Evolutionary conservation across 2,329 filamentous ascomycete species (phyloP), one percentile per base, ranked within the genome.

Genomic region (Colletotrichum sojae): DNA sequence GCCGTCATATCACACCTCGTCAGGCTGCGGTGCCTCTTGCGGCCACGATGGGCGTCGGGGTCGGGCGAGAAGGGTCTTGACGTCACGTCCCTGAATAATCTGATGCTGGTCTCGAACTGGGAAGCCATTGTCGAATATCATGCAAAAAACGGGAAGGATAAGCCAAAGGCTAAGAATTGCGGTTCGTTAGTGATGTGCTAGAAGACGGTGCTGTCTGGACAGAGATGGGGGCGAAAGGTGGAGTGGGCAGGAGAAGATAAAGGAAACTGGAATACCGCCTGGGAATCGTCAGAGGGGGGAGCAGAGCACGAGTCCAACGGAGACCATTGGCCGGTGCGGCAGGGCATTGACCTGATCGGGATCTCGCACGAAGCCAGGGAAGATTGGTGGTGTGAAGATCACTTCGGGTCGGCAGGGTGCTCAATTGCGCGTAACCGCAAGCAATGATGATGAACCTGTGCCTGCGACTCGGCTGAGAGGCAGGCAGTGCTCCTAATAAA

Each of bases 21-120:
- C 43, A 76, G 75, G 73, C 79, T 82, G 66, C 81, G 78, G 67
- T 80, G 78, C 70, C 81, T 77, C 72, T 78, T 83, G 69, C 81
- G 81, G 36, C 81, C 81, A 67, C 81, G 77, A 36, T 59, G 48
- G 16, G 48, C 25, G 45, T 72, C 71, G 22, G 65, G 62, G 8
- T 69, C 69, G 39, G 69, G 71, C n/a, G 71, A 63, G 45, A 49
- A 69, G 8, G 69, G 25, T 20, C 54, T 55, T 31, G 67, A 56
- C 39, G 63, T 62, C 22, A 60, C 48, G 12, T 67, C 58, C 46
- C 59, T 27, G 39, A 67, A 58, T 46, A 67, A 58, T 46, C 56
- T 46, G 25, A 61, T 36, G 16, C 25, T 31, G 6, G 63, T 57
- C n/a, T 69, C 67, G n/a, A 53, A 45, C 20, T 67, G 63, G 20